phyloP scores from a whole-genome alignment of 139 green algal genomes.

The Raphidocelis subcapitata region DNA sequence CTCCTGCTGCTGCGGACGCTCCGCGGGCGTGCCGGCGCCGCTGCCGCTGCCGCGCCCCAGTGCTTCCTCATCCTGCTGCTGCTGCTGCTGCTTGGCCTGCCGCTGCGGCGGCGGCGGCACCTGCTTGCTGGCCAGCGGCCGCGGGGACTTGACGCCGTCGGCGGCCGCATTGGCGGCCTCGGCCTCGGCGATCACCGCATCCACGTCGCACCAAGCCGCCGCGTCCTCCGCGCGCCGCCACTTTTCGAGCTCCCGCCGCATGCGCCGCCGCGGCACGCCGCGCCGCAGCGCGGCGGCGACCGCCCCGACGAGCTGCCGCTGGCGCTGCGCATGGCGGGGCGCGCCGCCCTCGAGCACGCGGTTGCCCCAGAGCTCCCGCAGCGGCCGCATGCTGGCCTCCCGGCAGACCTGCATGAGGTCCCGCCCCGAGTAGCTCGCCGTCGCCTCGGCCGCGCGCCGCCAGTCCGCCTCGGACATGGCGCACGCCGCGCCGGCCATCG shows the following conservation, averaged over 20 bases:
- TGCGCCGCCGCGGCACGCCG: slow-evolving; percentile 5
- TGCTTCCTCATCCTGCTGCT: not conserved
- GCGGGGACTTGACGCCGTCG: too few species aligned
- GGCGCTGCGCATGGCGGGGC: not conserved
- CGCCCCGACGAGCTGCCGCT: not conserved
- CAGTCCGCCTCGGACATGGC: slow-evolving; percentile 27
- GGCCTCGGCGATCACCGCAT: slow-evolving; percentile 17
- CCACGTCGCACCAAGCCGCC: slow-evolving; percentile 31
- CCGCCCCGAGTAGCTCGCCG: slow-evolving; percentile 36
- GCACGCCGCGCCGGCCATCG: slow-evolving; percentile 30
- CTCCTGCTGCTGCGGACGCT: slow-evolving; percentile 1
- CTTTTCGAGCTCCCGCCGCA: slow-evolving; percentile 32
- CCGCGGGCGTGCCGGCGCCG: not conserved
- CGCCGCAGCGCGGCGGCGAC: not conserved
- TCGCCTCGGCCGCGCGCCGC: slow-evolving; percentile 28
- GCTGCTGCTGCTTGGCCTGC: slow-evolving; percentile 3
- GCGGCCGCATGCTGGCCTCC: slow-evolving; percentile 49
- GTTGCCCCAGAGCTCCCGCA: slow-evolving; percentile 48
- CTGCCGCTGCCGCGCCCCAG: not conserved
- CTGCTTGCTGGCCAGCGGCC: too few species aligned
- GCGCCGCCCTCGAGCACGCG: slow-evolving; percentile 25
- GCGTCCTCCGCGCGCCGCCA: slow-evolving; percentile 28
- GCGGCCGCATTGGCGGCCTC: too few species aligned
- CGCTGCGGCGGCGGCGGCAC: too few species aligned
- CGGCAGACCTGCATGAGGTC: slow-evolving; percentile 51